Conservation (phyloP, 345 rosid genomes). For the Durio zibethinus region DNA sequence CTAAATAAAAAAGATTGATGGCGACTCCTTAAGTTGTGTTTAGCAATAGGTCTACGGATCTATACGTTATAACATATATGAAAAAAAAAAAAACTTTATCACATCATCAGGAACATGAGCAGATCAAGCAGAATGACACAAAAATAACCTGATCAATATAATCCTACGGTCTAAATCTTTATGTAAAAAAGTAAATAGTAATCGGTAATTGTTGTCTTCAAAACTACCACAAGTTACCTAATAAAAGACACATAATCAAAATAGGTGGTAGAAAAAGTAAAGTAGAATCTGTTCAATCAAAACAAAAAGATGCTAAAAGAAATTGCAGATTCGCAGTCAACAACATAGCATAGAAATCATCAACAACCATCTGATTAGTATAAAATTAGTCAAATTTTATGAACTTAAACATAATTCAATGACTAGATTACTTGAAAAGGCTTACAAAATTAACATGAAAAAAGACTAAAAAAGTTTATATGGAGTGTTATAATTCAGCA, state of each 20-base stretch:
- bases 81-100: constrained; percentile 15
- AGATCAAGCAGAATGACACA: constrained; percentile 14
- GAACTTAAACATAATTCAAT: neutral
- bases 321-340: constrained; percentile 6
- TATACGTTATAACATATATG: too few species aligned
- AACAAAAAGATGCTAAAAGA: constrained; percentile 1
- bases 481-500: neutral
- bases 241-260: constrained; percentile 12
- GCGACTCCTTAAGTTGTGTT: too few species aligned
- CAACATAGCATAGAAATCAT: neutral
- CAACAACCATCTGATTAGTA: constrained; percentile 2
- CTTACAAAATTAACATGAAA: neutral
- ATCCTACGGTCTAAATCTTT: constrained; percentile 14
- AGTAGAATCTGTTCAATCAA: constrained; percentile 14
- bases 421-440: neutral
- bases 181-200: neutral
- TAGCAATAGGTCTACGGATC: too few species aligned
- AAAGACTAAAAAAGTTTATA: neutral
- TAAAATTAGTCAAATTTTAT: neutral
- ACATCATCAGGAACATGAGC: constrained; percentile 1
- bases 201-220: constrained; percentile 6
- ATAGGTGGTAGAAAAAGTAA: neutral
- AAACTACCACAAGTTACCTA: constrained; percentile 24
- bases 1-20: too few species aligned
- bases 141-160: constrained; percentile 43